phyloP scores from a whole-genome alignment of 495 filamentous ascomycete genomes.

The Xylaria castorea region DNA sequence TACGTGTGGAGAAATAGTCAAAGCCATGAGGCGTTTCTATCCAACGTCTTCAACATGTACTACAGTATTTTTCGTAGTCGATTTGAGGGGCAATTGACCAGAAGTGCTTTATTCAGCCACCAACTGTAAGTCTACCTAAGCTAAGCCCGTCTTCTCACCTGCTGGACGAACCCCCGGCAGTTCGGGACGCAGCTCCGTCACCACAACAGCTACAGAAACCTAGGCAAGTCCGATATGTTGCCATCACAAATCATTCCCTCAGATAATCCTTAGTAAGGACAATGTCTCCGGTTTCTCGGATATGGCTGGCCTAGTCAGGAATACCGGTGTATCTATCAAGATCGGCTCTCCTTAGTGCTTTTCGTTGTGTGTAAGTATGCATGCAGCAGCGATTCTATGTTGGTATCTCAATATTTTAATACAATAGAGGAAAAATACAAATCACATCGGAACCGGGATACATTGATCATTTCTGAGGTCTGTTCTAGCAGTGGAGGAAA shows the following conservation, averaged over 20 bases:
- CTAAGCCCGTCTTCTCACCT: neutral
- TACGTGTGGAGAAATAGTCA: conserved; percentile 1
- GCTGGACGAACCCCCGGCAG: neutral
- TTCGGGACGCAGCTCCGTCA: conserved; percentile 21
- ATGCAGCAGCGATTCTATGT: neutral
- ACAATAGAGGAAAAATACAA: neutral
- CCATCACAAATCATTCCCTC: neutral
- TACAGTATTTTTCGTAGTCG: neutral
- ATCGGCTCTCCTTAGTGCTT: neutral
- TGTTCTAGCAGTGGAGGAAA: neutral
- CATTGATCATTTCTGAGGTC: neutral
- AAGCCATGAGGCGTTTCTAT: neutral
- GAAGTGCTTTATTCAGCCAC: neutral
- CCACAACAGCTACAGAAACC: conserved; percentile 3
- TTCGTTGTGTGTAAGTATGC: neutral
- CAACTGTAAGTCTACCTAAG: neutral
- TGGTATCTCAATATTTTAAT: neutral
- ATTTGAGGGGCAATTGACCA: neutral
- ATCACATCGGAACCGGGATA: neutral
- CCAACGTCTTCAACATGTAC: neutral
- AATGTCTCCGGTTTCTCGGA: conserved; percentile 1
- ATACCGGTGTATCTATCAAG: neutral
- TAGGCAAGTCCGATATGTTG: neutral
- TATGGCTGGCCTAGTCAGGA: neutral
- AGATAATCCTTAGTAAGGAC: neutral